Percentiles rank a stretch among this genome's conserved stretches.
phyloP scores from a whole-genome alignment of 1,284 basidiomycete genomes.

The Cryptococcus amylolentus region DNA sequence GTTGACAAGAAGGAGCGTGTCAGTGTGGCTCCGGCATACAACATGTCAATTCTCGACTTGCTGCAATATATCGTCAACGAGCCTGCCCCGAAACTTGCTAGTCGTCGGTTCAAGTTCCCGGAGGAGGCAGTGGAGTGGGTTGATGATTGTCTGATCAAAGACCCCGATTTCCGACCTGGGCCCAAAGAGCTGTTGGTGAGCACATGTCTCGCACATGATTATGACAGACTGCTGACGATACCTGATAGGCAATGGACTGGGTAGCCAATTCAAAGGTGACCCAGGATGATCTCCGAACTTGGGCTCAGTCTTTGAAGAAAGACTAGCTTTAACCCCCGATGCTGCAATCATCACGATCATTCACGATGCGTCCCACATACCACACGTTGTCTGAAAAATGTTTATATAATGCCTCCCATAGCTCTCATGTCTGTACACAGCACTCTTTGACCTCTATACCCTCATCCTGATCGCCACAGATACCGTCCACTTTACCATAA shows the following conservation, averaged over 20 bases:
- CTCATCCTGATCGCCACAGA: too few relatives aligned
- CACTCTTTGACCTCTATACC: too few relatives aligned
- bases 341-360: too few relatives aligned
- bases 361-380: too few relatives aligned
- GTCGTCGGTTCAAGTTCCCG: conserved; percentile 55
- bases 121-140: conserved; percentile 70
- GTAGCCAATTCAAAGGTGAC: conserved; percentile 34
- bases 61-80: conserved; percentile 98
- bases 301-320: conserved; percentile 19
- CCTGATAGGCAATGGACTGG: conserved; percentile 38
- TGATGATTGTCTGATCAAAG: conserved; percentile 78
- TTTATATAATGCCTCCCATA: too few relatives aligned
- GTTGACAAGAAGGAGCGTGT: conserved; percentile 27
- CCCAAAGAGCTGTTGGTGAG: conserved; percentile 72
- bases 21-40: conserved; percentile 77
- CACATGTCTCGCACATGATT: not conserved
- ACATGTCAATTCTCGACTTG: conserved; percentile 94
- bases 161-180: conserved; percentile 68
- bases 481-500: too few relatives aligned
- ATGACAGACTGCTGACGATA: not conserved
- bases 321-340: too few relatives aligned
- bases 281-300: conserved; percentile 29
- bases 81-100: conserved; percentile 73
- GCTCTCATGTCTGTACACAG: too few relatives aligned
- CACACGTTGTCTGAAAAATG: too few relatives aligned